Percentiles rank a stretch among this genome's conserved stretches.
phyloP scores from a whole-genome alignment of 495 filamentous ascomycete genomes.

The Venustampulla echinocandica region DNA sequence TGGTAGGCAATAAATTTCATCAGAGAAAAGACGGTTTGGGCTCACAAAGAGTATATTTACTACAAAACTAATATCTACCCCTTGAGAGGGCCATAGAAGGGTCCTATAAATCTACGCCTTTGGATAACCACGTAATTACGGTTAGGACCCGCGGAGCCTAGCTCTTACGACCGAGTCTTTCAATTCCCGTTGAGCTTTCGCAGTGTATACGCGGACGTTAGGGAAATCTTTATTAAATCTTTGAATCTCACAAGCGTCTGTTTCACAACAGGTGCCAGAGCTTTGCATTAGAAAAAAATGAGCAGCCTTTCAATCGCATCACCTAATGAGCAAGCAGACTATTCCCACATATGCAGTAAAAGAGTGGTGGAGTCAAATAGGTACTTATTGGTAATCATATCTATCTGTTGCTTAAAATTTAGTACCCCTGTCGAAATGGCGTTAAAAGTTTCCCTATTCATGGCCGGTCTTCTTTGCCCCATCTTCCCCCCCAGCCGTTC shows the following conservation, averaged over 20 bases:
- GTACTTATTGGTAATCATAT: slow-evolving; percentile 7
- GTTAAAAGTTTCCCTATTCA: slow-evolving; percentile 12
- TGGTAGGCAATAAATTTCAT: not conserved
- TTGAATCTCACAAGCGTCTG: slow-evolving; percentile 4
- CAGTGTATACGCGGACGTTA: not conserved
- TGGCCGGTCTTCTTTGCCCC: slow-evolving; percentile 9
- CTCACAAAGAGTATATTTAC: not conserved
- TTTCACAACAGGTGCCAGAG: slow-evolving; percentile 4
- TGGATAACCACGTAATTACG: not conserved
- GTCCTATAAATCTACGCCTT: not conserved
- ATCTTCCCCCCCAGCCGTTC: slow-evolving; percentile 18
- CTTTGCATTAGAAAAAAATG: slow-evolving; percentile 1
- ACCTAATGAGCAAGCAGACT: slow-evolving; percentile 1
- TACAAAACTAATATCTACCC: not conserved
- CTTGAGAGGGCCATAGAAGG: not conserved
- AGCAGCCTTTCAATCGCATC: slow-evolving; percentile 1
- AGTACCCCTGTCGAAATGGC: slow-evolving; percentile 7
- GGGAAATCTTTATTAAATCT: slow-evolving; percentile 4
- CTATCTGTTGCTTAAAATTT: slow-evolving; percentile 6
- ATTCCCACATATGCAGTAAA: slow-evolving; percentile 5
- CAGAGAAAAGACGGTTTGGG: not conserved
- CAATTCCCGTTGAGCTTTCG: not conserved
- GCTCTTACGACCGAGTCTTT: not conserved
- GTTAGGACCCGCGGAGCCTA: not conserved
- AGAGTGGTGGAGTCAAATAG: slow-evolving; percentile 8